Percentiles rank a stretch among this genome's conserved stretches.
phyloP scores from a whole-genome alignment of 768 basidiomycete species.

The Mycena pura region DNA sequence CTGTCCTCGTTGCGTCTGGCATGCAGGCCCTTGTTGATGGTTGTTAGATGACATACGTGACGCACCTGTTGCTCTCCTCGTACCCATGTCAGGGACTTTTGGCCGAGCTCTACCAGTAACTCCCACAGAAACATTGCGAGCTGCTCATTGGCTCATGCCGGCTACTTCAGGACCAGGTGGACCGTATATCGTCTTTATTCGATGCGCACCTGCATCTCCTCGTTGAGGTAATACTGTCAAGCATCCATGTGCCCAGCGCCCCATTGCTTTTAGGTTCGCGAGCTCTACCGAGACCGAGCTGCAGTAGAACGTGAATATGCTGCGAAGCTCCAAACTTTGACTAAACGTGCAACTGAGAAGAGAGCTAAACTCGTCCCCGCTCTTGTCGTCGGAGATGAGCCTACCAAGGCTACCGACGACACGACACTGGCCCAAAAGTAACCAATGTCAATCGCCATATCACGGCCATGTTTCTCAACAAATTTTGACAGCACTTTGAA shows the following conservation, averaged over 20 bases:
- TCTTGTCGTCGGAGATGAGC: constrained; percentile 71
- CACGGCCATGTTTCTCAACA: constrained; percentile 19
- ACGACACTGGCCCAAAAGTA: constrained; percentile 63
- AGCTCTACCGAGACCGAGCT: constrained; percentile 70
- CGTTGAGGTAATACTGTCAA: constrained; percentile 57
- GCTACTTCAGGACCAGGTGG: constrained; percentile 70
- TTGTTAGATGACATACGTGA: too few relatives aligned
- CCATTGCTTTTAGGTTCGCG: constrained; percentile 61
- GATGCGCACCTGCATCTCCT: constrained; percentile 72
- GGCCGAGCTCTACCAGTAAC: constrained; percentile 63
- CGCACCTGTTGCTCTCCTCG: too few relatives aligned
- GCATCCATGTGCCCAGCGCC: background rate
- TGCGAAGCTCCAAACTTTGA: constrained; percentile 66
- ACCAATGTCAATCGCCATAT: constrained; percentile 8
- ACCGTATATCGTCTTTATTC: constrained; percentile 61
- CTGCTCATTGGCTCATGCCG: constrained; percentile 7
- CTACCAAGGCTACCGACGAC: constrained; percentile 67
- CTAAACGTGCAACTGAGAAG: constrained; percentile 74
- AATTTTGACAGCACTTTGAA: constrained; percentile 65
- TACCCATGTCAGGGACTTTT: constrained; percentile 45
- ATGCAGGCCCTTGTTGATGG: too few relatives aligned
- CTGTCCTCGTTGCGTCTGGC: too few relatives aligned
- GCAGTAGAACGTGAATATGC: constrained; percentile 84
- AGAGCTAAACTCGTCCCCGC: constrained; percentile 61
- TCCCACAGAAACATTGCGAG: constrained; percentile 2